These are phyloP conservation scores for Talaromyces stipitatus DNA, from an alignment of 495 filamentous ascomycete species.

Conservation along the genomic window DNA sequence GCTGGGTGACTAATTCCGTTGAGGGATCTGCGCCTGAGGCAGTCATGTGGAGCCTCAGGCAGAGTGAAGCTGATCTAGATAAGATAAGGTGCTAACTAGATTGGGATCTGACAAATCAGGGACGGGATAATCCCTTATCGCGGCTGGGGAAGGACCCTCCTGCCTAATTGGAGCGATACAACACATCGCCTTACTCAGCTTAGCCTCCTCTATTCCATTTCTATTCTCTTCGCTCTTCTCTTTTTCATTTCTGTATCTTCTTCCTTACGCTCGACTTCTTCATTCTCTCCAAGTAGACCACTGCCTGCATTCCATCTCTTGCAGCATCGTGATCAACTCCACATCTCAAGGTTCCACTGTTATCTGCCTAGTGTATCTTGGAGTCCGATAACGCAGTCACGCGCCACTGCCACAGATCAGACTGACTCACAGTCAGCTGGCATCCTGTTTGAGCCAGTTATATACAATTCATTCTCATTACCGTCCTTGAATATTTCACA, in stretches of 20 bases:
- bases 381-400: constrained; percentile 3
- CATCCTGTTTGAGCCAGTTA: background rate
- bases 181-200: background rate
- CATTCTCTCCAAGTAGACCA: background rate
- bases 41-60: background rate
- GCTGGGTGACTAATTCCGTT: too few relatives aligned
- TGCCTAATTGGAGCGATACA: background rate
- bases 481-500: too few relatives aligned
- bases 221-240: background rate
- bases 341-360: background rate
- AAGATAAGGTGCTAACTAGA: background rate
- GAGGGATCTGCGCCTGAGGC: too few relatives aligned
- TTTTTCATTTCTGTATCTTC: background rate
- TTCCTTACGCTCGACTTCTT: background rate
- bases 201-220: too few relatives aligned
- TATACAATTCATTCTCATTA: background rate
- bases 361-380: background rate
- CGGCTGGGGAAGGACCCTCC: background rate
- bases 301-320: background rate
- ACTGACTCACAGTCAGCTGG: background rate
- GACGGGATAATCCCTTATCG: background rate
- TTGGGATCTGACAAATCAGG: background rate
- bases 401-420: background rate
- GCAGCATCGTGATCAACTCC: background rate
- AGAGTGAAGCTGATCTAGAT: background rate